Percentiles rank a stretch among this genome's conserved stretches.
Conservation (phyloP, 768 basidiomycete genomes). For the Lactifluus echinatus region DNA sequence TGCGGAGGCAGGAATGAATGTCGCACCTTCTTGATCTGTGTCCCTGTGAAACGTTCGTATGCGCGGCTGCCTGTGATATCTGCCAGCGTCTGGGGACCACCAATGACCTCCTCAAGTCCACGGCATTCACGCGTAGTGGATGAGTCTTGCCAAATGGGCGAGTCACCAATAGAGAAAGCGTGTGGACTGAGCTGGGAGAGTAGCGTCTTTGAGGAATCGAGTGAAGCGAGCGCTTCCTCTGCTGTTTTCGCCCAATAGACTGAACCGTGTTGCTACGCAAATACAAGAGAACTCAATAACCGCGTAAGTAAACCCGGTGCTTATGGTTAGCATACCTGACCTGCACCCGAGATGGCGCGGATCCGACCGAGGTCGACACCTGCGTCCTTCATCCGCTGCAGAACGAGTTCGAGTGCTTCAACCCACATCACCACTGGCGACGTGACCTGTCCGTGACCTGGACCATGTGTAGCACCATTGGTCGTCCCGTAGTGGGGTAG, state of each 20-base stretch:
- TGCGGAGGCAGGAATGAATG: background rate
- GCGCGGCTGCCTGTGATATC: conserved; percentile 75
- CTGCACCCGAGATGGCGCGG: conserved; percentile 64
- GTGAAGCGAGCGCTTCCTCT: conserved; percentile 39
- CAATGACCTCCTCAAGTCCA: conserved; percentile 55
- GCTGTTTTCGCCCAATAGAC: conserved; percentile 69
- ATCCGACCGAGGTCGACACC: conserved; percentile 52
- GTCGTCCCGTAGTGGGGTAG: conserved; percentile 58
- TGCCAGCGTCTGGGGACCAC: conserved; percentile 63
- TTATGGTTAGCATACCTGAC: conserved; percentile 45
- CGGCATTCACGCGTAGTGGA: conserved; percentile 71
- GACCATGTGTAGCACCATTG: conserved; percentile 58
- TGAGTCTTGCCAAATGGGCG: conserved; percentile 90
- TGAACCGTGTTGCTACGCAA: conserved; percentile 76
- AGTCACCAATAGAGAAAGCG: conserved; percentile 59
- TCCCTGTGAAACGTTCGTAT: conserved; percentile 83
- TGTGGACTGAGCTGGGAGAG: conserved; percentile 48
- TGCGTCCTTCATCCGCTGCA: conserved; percentile 50
- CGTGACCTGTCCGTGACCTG: conserved; percentile 63
- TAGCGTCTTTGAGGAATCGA: conserved; percentile 45
- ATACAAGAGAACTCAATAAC: background rate
- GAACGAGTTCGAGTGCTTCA: conserved; percentile 74
- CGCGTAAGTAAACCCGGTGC: background rate
- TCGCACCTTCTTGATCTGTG: conserved; percentile 69
- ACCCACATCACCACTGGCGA: conserved; percentile 80